A percentile compares a stretch with the other conserved stretches of the same genome.
These are phyloP conservation scores for Colletotrichum liriopes DNA, from an alignment of 2,329 filamentous ascomycete species.

Conservation along the genomic window DNA sequence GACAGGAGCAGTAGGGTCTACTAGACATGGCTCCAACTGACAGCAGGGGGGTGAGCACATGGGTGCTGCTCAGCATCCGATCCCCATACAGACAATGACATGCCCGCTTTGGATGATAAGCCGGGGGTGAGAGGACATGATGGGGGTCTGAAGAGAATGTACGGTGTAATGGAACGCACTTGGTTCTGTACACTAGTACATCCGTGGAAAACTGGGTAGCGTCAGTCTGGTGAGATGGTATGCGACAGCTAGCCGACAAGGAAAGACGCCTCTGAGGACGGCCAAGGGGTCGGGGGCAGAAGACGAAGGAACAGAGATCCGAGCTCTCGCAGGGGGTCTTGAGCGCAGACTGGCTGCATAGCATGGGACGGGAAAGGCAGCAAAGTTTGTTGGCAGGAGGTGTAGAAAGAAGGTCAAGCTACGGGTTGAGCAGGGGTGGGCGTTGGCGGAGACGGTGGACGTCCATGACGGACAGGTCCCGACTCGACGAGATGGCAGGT, in stretches of 20 bases:
- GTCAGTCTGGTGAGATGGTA: constrained; percentile 27
- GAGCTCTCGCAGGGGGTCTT: constrained; percentile 15
- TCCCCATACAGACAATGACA: constrained; percentile 23
- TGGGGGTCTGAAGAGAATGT: background rate
- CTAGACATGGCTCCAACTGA: constrained; percentile 27
- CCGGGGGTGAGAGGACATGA: background rate
- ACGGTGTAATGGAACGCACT: background rate
- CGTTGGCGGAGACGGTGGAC: constrained; percentile 24
- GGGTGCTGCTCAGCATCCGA: constrained; percentile 35
- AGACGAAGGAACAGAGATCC: constrained; percentile 11
- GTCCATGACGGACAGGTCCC: constrained; percentile 31
- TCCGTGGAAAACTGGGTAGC: background rate
- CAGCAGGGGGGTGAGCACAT: constrained; percentile 20
- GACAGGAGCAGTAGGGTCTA: constrained; percentile 45
- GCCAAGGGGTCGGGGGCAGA: constrained; percentile 7
- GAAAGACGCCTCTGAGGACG: constrained; percentile 13
- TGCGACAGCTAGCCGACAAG: constrained; percentile 25
- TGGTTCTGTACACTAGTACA: background rate
- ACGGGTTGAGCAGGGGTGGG: constrained; percentile 6
- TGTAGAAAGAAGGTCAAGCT: background rate
- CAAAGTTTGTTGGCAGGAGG: constrained; percentile 3
- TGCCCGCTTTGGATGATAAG: constrained; percentile 14
- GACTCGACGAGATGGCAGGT: constrained; percentile 36
- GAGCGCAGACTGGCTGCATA: background rate
- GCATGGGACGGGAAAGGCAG: constrained; percentile 22